These are phyloP conservation scores for Solanum ossicruentum DNA, from an alignment of 257 asterid genomes.

Conservation along the genomic window DNA sequence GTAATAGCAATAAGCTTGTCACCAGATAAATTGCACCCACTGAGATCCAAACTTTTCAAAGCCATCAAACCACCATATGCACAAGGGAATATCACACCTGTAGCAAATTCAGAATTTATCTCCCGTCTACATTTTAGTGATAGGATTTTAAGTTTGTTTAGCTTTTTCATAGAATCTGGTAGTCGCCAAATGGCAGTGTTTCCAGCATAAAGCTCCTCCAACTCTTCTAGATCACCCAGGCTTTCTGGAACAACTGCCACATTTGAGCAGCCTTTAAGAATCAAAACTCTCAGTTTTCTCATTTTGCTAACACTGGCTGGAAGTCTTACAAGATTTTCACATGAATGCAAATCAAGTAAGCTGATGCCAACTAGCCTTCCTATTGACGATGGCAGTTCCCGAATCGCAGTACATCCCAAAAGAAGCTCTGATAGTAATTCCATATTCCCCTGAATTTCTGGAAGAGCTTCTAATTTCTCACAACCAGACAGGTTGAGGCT, in stretches of 20 bases:
- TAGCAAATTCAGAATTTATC: background rate
- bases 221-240: background rate
- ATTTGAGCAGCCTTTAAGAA: background rate
- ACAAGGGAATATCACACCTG: background rate
- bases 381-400: background rate
- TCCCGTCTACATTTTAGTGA: background rate
- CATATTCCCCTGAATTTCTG: background rate
- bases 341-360: background rate
- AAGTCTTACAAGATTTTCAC: background rate
- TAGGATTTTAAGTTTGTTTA: background rate
- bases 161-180: background rate
- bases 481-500: background rate
- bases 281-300: background rate
- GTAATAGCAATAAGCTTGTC: background rate
- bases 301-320: background rate
- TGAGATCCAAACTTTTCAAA: background rate
- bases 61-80: background rate
- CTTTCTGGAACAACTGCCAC: background rate
- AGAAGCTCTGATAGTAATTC: background rate
- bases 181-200: background rate
- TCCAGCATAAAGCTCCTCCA: background rate
- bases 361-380: background rate
- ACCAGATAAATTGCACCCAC: background rate
- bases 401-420: background rate
- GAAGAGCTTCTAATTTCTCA: background rate